These are phyloP conservation scores for Styphnolobium japonicum DNA, from an alignment of 306 rosid species.

Conservation along the genomic window DNA sequence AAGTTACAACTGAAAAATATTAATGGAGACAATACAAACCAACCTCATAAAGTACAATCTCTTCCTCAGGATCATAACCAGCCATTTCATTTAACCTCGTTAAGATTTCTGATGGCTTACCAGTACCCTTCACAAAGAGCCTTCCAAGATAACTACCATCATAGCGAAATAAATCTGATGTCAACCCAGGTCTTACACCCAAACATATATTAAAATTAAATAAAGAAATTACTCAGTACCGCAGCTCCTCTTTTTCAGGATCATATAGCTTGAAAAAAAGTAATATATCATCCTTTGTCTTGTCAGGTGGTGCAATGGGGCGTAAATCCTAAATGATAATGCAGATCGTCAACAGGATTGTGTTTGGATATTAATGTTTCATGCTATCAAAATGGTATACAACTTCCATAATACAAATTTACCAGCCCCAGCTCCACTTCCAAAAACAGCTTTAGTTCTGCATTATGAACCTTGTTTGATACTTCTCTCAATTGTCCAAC, in stretches of 20 bases:
- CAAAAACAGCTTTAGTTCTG: slow-evolving; percentile 43
- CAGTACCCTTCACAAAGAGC: slow-evolving; percentile 47
- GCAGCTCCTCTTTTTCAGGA: slow-evolving; percentile 53
- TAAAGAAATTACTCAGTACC: slow-evolving; percentile 28
- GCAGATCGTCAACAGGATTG: slow-evolving; percentile 20
- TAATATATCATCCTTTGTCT: slow-evolving; percentile 48
- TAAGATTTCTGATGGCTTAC: slow-evolving; percentile 42
- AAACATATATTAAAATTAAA: neutral
- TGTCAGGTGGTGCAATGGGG: slow-evolving; percentile 40
- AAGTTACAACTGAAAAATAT: neutral
- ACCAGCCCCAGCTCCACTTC: slow-evolving; percentile 44
- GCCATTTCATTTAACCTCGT: slow-evolving; percentile 44
- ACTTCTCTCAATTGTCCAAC: slow-evolving; percentile 48
- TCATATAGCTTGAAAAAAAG: slow-evolving; percentile 53
- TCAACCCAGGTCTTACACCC: neutral
- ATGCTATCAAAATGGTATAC: neutral
- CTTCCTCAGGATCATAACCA: slow-evolving; percentile 50
- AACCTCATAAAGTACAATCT: slow-evolving; percentile 50
- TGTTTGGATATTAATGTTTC: neutral
- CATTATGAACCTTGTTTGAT: slow-evolving; percentile 43
- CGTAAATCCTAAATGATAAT: slow-evolving; percentile 31
- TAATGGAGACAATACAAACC: slow-evolving; percentile 28
- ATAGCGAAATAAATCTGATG: neutral
- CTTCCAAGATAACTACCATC: slow-evolving; percentile 47
- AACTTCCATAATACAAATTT: slow-evolving; percentile 17